Evolutionary conservation across 192 early-diverging fungal species (phyloP).

Genomic region (Lunasporangiospora selenospora): DNA sequence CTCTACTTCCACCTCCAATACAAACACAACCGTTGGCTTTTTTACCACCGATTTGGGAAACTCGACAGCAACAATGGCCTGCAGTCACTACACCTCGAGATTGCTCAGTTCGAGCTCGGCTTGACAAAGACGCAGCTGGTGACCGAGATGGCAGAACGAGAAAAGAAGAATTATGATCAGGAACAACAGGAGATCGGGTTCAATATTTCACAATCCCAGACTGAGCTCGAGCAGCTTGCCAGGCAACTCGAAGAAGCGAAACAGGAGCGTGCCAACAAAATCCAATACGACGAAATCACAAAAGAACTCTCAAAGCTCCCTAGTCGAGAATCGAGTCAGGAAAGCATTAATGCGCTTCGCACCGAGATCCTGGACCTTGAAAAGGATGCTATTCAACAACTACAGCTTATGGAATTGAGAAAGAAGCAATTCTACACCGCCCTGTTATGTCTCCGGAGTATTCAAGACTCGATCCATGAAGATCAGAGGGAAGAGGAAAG

Average conservation of each 20-base stretch:
- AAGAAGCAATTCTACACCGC: constrained; percentile 39
- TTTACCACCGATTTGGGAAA: too few species aligned
- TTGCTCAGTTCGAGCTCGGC: constrained; percentile 22
- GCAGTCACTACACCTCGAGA: constrained; percentile 12
- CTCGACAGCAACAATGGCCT: constrained; percentile 18
- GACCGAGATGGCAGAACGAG: constrained; percentile 35
- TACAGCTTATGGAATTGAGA: constrained; percentile 12
- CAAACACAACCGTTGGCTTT: too few species aligned
- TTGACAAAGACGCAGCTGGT: constrained; percentile 30
- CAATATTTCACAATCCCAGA: constrained; percentile 10
- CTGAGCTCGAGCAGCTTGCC: constrained; percentile 24
- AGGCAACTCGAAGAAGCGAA: constrained; percentile 24
- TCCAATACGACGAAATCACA: constrained; percentile 28
- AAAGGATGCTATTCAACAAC: constrained; percentile 14
- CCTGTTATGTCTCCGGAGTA: constrained; percentile 12
- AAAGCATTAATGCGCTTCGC: constrained; percentile 8
- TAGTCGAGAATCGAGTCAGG: constrained; percentile 26
- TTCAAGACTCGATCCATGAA: constrained; percentile 36
- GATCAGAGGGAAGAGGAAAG: constrained; percentile 29
- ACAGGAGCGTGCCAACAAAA: constrained; percentile 35
- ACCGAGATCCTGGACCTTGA: constrained; percentile 32
- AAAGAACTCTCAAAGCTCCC: constrained; percentile 17
- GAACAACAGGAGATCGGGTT: constrained; percentile 24
- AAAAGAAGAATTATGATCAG: constrained; percentile 18
- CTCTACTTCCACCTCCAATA: too few species aligned